phyloP scores from a whole-genome alignment of 1,284 basidiomycete species.

The Paramarasmius palmivorus region DNA sequence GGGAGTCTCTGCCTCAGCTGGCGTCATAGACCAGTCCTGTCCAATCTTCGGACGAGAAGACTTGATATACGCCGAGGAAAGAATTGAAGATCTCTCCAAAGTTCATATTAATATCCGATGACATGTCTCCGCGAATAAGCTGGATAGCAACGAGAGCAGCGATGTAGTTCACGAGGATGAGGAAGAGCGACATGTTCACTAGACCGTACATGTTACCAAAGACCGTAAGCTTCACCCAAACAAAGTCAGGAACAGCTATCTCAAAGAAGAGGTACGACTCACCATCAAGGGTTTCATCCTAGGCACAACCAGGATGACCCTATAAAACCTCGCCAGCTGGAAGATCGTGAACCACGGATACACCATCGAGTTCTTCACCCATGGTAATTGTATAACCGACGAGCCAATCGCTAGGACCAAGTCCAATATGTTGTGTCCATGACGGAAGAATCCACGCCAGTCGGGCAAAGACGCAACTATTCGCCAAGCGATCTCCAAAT shows the following conservation, averaged over 20 bases:
- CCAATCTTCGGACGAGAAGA: constrained; percentile 98
- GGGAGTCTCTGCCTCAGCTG: constrained; percentile 59
- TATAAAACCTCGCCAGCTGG: constrained; percentile 88
- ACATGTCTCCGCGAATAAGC: constrained; percentile 80
- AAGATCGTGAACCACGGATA: constrained; percentile 95
- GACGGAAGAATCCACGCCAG: constrained; percentile 79
- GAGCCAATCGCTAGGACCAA: constrained; percentile 79
- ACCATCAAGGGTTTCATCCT: constrained; percentile 83
- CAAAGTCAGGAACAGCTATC: constrained; percentile 2
- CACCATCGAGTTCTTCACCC: constrained; percentile 60
- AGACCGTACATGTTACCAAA: constrained; percentile 94
- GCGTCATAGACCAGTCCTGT: constrained; percentile 79
- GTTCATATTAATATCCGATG: constrained; percentile 59
- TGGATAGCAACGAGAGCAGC: constrained; percentile 82
- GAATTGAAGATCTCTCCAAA: constrained; percentile 91
- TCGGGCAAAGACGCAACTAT: constrained; percentile 76
- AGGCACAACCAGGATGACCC: constrained; percentile 89
- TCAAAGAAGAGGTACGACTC: constrained; percentile 23
- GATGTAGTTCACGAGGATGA: constrained; percentile 88
- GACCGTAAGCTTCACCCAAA: constrained; percentile 66
- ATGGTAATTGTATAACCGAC: constrained; percentile 86
- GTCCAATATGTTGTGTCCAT: constrained; percentile 77
- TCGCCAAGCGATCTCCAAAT: constrained; percentile 85
- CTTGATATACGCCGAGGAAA: constrained; percentile 88
- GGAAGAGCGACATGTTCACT: constrained; percentile 92